Evolutionary conservation across 331 rosid genomes (phyloP), one percentile per base, ranked within the genome.

Genomic region (Malus hybrid): DNA sequence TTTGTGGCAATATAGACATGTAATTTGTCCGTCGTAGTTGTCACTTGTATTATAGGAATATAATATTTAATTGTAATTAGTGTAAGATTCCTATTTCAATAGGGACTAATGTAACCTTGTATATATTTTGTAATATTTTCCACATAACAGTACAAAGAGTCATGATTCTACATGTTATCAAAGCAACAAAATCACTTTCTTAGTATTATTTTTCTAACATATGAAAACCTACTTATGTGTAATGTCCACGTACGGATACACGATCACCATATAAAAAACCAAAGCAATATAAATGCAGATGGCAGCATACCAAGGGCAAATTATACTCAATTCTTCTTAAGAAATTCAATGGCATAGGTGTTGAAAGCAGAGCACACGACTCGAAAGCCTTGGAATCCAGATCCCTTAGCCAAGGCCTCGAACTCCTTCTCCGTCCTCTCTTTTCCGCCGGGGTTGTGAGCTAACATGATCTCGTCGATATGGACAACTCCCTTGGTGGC

Each of bases 351-450:
- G 77, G 89, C 82, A 27, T 90, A 85, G 61, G 96, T 88, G 80
- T 92, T 92, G 86, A 94, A 92, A 75, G 96, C 97, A 72, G 14
- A 28, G 18, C 90, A 83, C 5, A 3, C 15, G 2, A 94, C 91
- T 31, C 48, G 75, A 83, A 94, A 85, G 18, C 85, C 97, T 76
- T 85, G 79, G 80, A 94, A 94, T 16, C 97, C 99, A 13, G 97
- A 85, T 3, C 86, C 92, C 67, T 83, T 90, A 5, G 97, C 96
- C 77, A 94, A 77, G 44, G 85, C 92, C 81, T 88, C 83, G 57
- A 92, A 94, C 83, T 94, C 99, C 48, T 86, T 72, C 81, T 86
- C 84, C n/a, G 99, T 94, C 73, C 99, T 90, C 81, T 94, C 99
- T 83, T 92, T 94, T 4, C 99, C 99, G 18, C 97, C 97, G 0